Evolutionary conservation across 192 early-diverging fungal species (phyloP), one percentile per base, ranked within the genome.

Genomic region (Backusella tarrabulga): DNA sequence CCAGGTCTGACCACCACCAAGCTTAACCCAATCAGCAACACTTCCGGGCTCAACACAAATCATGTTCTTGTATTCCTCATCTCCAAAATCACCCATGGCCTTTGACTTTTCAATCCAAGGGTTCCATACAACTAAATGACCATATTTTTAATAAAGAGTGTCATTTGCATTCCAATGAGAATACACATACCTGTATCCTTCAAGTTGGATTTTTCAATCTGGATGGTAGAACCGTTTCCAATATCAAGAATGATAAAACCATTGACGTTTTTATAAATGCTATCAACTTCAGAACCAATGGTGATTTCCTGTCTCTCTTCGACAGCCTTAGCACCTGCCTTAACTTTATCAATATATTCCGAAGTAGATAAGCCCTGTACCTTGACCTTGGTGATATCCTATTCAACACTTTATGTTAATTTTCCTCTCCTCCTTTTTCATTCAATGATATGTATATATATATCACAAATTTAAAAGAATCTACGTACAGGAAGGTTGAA

Each of bases 101-200:
- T 87, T 81, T 12, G 97, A 92, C 85, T 95, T 97, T 41, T 94
- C 94, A 17, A 87, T 87, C 97, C 97, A 99, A 7, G 96, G 96
- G 76, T 99, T 99, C 97, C 97, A 99, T 35, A 98, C 92, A 42
- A 98, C 94, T 77, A 82, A 74, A 67, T 46, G 17, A 50, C 15
- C 19, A 21, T 50, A 1, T n/a, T 50, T 50, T 50, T n/a, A 46
- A 54, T 69, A 56, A 29, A 60, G 15, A 11, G 44, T 32, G n/a
- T 1, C 19, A 19, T 71, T 29, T 17, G 29, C 23, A 60, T 36
- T 72, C 7, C 3, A n/a, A 40, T 21, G 34, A 29, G 60, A 50
- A 50, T 50, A 50, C 1, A 74, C 34, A 42, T 82, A 84, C 85
- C 85, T 41, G 79, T 81, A 71, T 84, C 83, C 23, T 76, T 80